Evolutionary conservation across 192 early-diverging fungal genomes (phyloP), one percentile per base, ranked within the genome.

Genomic region (Oehlia diaphana): DNA sequence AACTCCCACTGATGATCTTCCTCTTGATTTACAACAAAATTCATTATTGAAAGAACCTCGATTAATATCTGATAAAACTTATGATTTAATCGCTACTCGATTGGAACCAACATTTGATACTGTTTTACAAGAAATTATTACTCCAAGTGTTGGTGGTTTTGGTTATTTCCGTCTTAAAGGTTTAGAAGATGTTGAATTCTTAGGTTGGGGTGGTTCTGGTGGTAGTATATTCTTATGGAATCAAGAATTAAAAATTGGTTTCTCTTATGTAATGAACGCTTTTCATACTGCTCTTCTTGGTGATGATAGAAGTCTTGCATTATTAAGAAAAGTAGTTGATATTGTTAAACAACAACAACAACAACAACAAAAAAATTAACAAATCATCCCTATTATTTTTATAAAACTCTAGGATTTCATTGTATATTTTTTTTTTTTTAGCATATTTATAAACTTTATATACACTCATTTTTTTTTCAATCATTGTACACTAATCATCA

Each of bases 141-240:
- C 74, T 12, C 82, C 80, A 73, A 70, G 71, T 47, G 71, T 70
- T 28, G 88, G 91, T 58, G 91, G 88, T 2, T 86, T 81, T 81
- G 81, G 82, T n/a, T 47, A 78, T 12, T 71, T 64, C 21, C 28
- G 16, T 9, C 16, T 76, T 0, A 31, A 84, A 63, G 9, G 80
- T 66, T 50, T 82, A 6, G 78, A 83, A 33, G 76, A 81, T 10
- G 80, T 87, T 47, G 74, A 78, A n/a, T 82, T 86, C 35, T 81
- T 86, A 65, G 91, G 91, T 9, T 92, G 91, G 91, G 87, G 85
- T 5, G 92, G 92, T 2, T 86, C 86, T 9, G 91, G 92, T 7
- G 92, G 92, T 0, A 85, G 83, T 33, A 75, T 91, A 58, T 80
- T 90, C 33, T 75, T 83, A 16, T 93, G 87, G 82, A 90, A 92